Conservation (phyloP, 495 filamentous ascomycete genomes). For the Hypoxylon intermedium region DNA sequence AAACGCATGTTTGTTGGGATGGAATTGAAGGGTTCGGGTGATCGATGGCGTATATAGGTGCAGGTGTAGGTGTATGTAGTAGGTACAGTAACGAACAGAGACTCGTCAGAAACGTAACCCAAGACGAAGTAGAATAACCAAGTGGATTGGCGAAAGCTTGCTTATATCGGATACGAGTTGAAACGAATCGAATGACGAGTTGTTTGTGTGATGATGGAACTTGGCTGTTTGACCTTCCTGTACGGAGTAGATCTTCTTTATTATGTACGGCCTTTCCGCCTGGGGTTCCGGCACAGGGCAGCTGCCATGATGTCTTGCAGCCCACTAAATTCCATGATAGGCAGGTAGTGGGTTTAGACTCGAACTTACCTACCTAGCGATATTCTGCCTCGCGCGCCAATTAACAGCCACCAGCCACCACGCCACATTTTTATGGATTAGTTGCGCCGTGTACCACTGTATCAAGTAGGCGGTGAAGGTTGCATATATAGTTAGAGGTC, state of each 20-base stretch:
- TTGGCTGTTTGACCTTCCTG: conserved; percentile 14
- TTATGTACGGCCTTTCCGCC: neutral
- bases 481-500: too few relatives aligned
- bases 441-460: too few relatives aligned
- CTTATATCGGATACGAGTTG: neutral
- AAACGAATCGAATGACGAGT: conserved; percentile 8
- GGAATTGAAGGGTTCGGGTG: neutral
- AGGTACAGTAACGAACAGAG: neutral
- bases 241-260: conserved; percentile 6
- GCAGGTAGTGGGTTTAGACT: neutral
- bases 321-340: neutral
- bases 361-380: neutral
- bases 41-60: neutral
- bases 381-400: too few relatives aligned
- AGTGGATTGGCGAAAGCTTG: conserved; percentile 1
- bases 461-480: too few relatives aligned
- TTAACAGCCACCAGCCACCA: neutral
- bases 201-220: conserved; percentile 5
- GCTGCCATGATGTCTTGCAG: too few relatives aligned
- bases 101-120: neutral
- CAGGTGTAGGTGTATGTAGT: neutral
- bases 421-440: too few relatives aligned
- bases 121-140: neutral
- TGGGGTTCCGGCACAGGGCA: neutral
- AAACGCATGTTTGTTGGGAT: conserved; percentile 63